Base-by-base conservation (phyloP, 441 rosid genomes). In the Gossypium aridum region DNA sequence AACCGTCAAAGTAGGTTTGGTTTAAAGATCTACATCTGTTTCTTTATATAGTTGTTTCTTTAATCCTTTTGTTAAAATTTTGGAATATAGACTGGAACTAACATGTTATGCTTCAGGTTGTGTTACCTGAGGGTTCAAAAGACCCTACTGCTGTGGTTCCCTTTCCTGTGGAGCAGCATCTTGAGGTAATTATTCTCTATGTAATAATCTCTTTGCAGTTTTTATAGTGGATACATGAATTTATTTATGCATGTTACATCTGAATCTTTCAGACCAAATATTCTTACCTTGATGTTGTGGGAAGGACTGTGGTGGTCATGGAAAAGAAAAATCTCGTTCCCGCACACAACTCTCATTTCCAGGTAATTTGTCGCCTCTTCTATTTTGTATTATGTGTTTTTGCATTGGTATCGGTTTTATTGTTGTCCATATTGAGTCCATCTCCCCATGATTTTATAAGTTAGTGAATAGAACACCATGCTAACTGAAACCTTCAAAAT, bases 261-360 rank as follows among this genome's bases (percentile, higher is more conserved):
- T 76, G 71, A 17, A 78, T 3, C 72, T 64, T 80, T 86, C 86
- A 96, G 99, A 90, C 85, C 79, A 96, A 96, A 82, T 96, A 91
- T 78, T 88, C 99, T 34, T 96, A 96, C 86, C 98, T 96, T 70
- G 98, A 96, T 87, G 89, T 94, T 17, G 92, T 96, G 78, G 98
- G 98, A 78, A 92, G 99, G 83, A 86, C 98, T 49, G 98, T 96
- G 80, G 84, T 92, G 65, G 98, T 94, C 78, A 82, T 96, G 83
- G 93, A 94, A 80, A 96, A 94, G 92, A 87, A 85, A 77, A 96
- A 92, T 72, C 88, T 83, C 6, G 94, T 92, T 71, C 98, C 98
- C 28, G 86, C 85, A 78, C 99, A 89, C 81, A 88, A 80, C 71
- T 39, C 83, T 79, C 92, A 88, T 65, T 93, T 96, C 88, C 99